These are phyloP conservation scores for Wickerhamomyces strasburgensis DNA, from an alignment of 805 yeast genomes.

Conservation along the genomic window DNA sequence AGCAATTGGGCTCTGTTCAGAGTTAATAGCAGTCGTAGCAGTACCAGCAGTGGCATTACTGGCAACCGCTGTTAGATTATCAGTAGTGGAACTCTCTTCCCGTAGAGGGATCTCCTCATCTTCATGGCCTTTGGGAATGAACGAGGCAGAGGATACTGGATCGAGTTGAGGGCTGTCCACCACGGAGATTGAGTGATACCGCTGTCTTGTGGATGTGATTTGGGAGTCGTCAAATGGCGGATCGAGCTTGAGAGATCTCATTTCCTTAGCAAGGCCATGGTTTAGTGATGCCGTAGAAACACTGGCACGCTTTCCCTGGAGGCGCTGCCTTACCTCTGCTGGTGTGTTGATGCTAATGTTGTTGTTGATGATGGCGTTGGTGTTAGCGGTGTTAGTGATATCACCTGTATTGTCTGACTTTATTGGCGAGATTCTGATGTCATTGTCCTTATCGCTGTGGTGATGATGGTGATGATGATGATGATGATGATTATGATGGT, in stretches of 20 bases:
- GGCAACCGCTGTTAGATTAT: not conserved
- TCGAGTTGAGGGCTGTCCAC: slow-evolving; percentile 30
- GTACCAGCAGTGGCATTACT: slow-evolving; percentile 3
- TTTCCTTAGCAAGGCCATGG: too few species aligned
- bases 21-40: slow-evolving; percentile 11
- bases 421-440: too few species aligned
- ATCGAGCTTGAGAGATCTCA: slow-evolving; percentile 9
- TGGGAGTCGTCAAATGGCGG: slow-evolving; percentile 9
- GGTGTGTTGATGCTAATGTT: too few species aligned
- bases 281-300: slow-evolving; percentile 6
- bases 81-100: slow-evolving; percentile 12
- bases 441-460: not conserved
- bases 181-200: slow-evolving; percentile 6
- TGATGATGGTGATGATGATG: not conserved
- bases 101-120: slow-evolving; percentile 12
- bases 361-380: too few species aligned
- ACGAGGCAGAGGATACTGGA: slow-evolving; percentile 67
- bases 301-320: slow-evolving; percentile 5
- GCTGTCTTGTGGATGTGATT: slow-evolving; percentile 3
- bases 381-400: too few species aligned
- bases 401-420: not conserved
- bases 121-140: slow-evolving; percentile 58
- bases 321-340: slow-evolving; percentile 8
- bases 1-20: too few species aligned
- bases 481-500: not conserved